Base-by-base conservation (phyloP, 306 rosid genomes). In the Prunus padus region DNA sequence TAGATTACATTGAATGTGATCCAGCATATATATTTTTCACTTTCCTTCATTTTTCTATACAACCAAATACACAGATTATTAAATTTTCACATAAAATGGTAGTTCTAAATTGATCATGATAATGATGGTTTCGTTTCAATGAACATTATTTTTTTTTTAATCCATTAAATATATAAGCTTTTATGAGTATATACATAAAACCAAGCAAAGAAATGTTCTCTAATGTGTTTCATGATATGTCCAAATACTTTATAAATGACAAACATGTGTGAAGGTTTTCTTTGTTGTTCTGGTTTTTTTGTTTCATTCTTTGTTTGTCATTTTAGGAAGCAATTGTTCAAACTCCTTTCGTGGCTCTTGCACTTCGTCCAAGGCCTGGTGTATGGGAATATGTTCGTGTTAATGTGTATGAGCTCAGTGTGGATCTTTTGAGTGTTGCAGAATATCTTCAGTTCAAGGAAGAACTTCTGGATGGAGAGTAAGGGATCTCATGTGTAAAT, bases 281-380 rank as follows among this genome's bases (percentile, higher is more conserved):
- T 23, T 14, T 40, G 16, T 14, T 16, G 19, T 49, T 50, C 19
- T 52, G 3, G 23, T 47, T 46, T 20, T 11, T 51, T 73, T 59
- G 49, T 62, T 79, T 51, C 79, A 44, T 73, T 30, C 5, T 73
- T 33, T 72, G 23, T 25, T 70, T 72, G 54, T 40, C 16, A 16
- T 22, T 22, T 44, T 57, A 89, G 93, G 93, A 89, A 86, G 93
- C 93, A 76, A 88, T 90, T 82, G 84, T 90, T 82, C 76, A 83
- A 82, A 85, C 96, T 67, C 96, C 96, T 59, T 90, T 88, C 72
- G 90, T 90, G 76, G 88, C 89, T 22, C 73, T 90, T 71, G 96
- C 91, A 68, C 86, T 88, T 88, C 88, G 96, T 30, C 96, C 92
- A 37, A 86, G 93, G 42, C 91, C 96, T 77, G 96, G 96, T 76